These are phyloP conservation scores for Gypsophila paniculata DNA, from an alignment of 179 eudicot genomes.

Conservation along the genomic window DNA sequence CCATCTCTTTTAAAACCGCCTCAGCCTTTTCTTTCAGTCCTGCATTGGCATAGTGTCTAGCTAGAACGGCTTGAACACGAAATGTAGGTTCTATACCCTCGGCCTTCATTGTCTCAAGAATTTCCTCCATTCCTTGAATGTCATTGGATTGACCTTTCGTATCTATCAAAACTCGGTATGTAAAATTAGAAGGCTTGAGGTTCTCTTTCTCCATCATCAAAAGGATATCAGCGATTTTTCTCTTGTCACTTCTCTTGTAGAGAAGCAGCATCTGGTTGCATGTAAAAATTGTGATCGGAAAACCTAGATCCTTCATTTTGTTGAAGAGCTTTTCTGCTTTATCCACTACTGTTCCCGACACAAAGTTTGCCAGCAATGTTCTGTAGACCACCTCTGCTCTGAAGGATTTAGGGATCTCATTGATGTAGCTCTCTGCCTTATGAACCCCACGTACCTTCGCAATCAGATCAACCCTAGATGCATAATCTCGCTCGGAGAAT, in stretches of 20 bases:
- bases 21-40: slow-evolving; percentile 72
- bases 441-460: slow-evolving; percentile 61
- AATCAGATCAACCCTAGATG: slow-evolving; percentile 67
- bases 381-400: slow-evolving; percentile 59
- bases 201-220: slow-evolving; percentile 75
- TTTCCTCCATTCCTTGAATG: slow-evolving; percentile 70
- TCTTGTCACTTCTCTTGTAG: slow-evolving; percentile 63
- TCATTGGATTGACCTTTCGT: slow-evolving; percentile 66
- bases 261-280: slow-evolving; percentile 76
- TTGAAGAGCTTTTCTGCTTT: slow-evolving; percentile 75
- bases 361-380: slow-evolving; percentile 63
- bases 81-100: slow-evolving; percentile 54
- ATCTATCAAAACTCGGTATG: slow-evolving; percentile 70
- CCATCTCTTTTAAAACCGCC: slow-evolving; percentile 60
- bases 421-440: slow-evolving; percentile 59
- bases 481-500: slow-evolving; percentile 55
- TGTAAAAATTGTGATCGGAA: slow-evolving; percentile 44
- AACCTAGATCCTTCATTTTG: slow-evolving; percentile 65
- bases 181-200: slow-evolving; percentile 54
- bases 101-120: slow-evolving; percentile 77
- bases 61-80: slow-evolving; percentile 38
- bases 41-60: slow-evolving; percentile 49
- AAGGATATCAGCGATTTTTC: slow-evolving; percentile 74
- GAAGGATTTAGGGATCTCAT: slow-evolving; percentile 51
- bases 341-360: slow-evolving; percentile 27